A percentile compares a stretch with the other conserved stretches of the same genome.
Evolutionary conservation across 345 rosid species (phyloP).

Genomic region (Gossypioides kirkii): DNA sequence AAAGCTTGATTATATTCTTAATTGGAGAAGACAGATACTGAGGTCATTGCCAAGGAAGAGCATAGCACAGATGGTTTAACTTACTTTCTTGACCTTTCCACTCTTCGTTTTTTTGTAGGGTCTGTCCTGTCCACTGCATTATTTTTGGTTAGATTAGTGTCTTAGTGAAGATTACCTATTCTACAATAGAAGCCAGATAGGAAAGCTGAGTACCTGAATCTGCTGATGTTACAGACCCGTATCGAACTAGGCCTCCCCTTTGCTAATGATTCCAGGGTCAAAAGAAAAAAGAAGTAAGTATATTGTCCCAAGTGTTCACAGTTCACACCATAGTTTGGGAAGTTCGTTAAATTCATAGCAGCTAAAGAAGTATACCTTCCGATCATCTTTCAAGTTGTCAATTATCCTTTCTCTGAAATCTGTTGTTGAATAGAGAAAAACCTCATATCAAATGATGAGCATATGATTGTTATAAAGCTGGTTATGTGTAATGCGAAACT

Average conservation of each 20-base stretch:
- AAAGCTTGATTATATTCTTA: not conserved
- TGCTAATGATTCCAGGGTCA: conserved; percentile 17
- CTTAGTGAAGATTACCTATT: not conserved
- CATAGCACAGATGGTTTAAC: conserved; percentile 14
- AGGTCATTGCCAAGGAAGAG: not conserved
- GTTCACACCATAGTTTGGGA: conserved; percentile 9
- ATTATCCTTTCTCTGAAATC: conserved; percentile 52
- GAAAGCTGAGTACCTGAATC: conserved; percentile 39
- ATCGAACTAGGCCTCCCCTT: conserved; percentile 46
- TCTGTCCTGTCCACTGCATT: conserved; percentile 62
- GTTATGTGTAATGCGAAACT: not conserved
- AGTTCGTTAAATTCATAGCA: not conserved
- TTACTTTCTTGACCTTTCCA: conserved; percentile 70
- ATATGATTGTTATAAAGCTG: not conserved
- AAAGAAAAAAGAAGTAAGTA: conserved; percentile 10
- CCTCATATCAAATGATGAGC: not conserved
- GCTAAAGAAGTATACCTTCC: conserved; percentile 36
- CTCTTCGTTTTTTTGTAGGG: conserved; percentile 69
- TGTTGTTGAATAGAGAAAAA: conserved; percentile 22
- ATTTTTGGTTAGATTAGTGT: conserved; percentile 16
- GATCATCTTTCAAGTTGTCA: conserved; percentile 53
- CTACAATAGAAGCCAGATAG: not conserved
- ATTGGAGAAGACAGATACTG: not conserved
- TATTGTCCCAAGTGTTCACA: conserved; percentile 9
- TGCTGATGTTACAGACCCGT: conserved; percentile 53